Evolutionary conservation across 2,329 filamentous ascomycete genomes (phyloP).

Genomic region (Pseudogymnoascus sp.): DNA sequence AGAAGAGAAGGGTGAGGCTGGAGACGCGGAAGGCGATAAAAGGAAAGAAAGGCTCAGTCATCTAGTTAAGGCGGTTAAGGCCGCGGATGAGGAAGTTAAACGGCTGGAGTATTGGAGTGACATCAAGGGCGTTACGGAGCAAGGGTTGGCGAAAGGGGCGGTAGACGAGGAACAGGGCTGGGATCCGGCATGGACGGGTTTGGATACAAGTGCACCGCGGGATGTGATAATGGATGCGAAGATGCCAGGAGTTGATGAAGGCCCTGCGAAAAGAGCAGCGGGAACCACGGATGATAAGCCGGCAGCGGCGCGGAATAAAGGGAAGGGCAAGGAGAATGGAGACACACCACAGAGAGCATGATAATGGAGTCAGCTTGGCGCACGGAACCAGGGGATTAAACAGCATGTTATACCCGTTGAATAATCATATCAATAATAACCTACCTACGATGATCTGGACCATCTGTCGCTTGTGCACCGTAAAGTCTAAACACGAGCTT

Average conservation of each 20-base stretch:
- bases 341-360: background rate
- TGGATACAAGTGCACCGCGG: slow-evolving; percentile 25
- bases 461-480: background rate
- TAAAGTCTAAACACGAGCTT: background rate
- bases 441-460: background rate
- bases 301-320: background rate
- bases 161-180: slow-evolving; percentile 24
- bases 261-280: background rate
- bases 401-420: slow-evolving; percentile 4
- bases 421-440: background rate
- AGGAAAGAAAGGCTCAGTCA: slow-evolving; percentile 47
- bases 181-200: slow-evolving; percentile 22
- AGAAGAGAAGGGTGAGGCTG: slow-evolving; percentile 21
- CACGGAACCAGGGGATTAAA: background rate
- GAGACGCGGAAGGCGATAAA: slow-evolving; percentile 25
- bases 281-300: background rate
- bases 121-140: slow-evolving; percentile 57
- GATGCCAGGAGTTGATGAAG: slow-evolving; percentile 14
- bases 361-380: background rate
- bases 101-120: slow-evolving; percentile 85
- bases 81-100: slow-evolving; percentile 72
- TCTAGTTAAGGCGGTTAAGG: slow-evolving; percentile 63
- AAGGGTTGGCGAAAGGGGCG: slow-evolving; percentile 30
- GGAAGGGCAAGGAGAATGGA: background rate
- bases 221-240: slow-evolving; percentile 22